These are phyloP conservation scores for Remersonia thermophila DNA, from an alignment of 2,329 filamentous ascomycete species.

Conservation along the genomic window DNA sequence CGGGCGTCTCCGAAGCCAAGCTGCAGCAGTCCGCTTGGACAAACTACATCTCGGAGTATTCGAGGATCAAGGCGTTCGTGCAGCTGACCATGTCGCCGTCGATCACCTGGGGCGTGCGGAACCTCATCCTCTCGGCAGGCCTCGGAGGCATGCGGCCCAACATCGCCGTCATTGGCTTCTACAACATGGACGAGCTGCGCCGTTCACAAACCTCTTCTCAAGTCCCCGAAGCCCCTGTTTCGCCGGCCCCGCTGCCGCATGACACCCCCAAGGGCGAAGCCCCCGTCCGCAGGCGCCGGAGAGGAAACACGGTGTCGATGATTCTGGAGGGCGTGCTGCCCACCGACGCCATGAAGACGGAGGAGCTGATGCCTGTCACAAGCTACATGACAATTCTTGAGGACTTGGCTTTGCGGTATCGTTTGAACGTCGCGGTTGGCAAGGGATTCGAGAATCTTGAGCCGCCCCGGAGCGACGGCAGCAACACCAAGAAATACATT, in stretches of 20 bases:
- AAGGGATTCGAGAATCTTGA: slow-evolving; percentile 70
- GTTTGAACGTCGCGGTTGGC: slow-evolving; percentile 74
- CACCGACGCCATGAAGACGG: slow-evolving; percentile 56
- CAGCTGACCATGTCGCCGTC: slow-evolving; percentile 74
- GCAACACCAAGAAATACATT: slow-evolving; percentile 61
- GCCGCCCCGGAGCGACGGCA: slow-evolving; percentile 48
- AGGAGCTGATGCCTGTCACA: slow-evolving; percentile 54
- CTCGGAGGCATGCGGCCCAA: slow-evolving; percentile 83
- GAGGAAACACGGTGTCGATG: slow-evolving; percentile 43
- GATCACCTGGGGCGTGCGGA: slow-evolving; percentile 74
- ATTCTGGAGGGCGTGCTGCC: slow-evolving; percentile 49
- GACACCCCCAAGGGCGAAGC: slow-evolving; percentile 21
- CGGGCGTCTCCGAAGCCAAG: slow-evolving; percentile 68
- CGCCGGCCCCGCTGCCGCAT: slow-evolving; percentile 14
- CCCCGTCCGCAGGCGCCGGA: slow-evolving; percentile 25
- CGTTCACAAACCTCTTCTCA: slow-evolving; percentile 43
- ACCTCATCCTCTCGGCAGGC: slow-evolving; percentile 68
- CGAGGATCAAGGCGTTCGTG: slow-evolving; percentile 78
- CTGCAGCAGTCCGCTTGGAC: slow-evolving; percentile 73
- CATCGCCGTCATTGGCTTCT: slow-evolving; percentile 69
- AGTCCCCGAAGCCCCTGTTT: slow-evolving; percentile 36
- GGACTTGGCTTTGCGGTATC: slow-evolving; percentile 63
- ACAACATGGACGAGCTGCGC: slow-evolving; percentile 66
- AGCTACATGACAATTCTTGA: slow-evolving; percentile 76
- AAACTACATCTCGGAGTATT: slow-evolving; percentile 70